Evolutionary conservation across 352 stramenopile species (phyloP).

Genomic region (Ochromonadaceae sp.): DNA sequence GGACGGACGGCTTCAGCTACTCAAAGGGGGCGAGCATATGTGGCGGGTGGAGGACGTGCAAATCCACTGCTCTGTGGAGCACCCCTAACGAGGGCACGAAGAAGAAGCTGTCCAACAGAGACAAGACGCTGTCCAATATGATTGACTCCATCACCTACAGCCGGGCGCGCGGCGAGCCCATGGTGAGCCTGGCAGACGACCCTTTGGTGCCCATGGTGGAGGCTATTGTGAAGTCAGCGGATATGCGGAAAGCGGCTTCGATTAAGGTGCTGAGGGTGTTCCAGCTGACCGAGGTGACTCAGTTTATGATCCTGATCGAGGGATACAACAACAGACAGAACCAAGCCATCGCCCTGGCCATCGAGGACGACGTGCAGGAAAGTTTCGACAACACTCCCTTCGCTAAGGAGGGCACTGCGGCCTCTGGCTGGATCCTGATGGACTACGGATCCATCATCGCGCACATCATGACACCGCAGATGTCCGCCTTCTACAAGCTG

Average conservation of each 20-base stretch:
- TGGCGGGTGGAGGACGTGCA: too few relatives aligned
- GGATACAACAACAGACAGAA: conserved; percentile 37
- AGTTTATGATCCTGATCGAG: conserved; percentile 35
- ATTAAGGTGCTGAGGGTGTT: conserved; percentile 27
- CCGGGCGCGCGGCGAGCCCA: too few relatives aligned
- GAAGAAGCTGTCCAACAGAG: too few relatives aligned
- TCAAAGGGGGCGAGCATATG: too few relatives aligned
- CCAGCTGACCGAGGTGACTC: conserved; percentile 28
- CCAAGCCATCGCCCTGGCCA: conserved; percentile 32
- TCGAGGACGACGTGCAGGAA: conserved; percentile 30
- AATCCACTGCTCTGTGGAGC: too few relatives aligned
- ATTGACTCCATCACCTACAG: too few relatives aligned
- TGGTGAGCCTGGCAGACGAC: conserved; percentile 27
- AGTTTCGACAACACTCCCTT: conserved; percentile 17
- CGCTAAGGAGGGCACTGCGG: background rate
- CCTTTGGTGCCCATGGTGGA: conserved; percentile 26
- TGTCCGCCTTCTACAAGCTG: conserved; percentile 30
- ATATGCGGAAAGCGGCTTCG: conserved; percentile 30
- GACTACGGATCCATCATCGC: conserved; percentile 33
- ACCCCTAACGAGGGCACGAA: too few relatives aligned
- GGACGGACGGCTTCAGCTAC: too few relatives aligned
- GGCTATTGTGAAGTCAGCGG: conserved; percentile 28
- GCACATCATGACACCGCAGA: conserved; percentile 37
- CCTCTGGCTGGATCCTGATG: conserved; percentile 34
- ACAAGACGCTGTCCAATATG: too few relatives aligned